Evolutionary conservation across 352 stramenopile species (phyloP).

Genomic region (Albugo candida): DNA sequence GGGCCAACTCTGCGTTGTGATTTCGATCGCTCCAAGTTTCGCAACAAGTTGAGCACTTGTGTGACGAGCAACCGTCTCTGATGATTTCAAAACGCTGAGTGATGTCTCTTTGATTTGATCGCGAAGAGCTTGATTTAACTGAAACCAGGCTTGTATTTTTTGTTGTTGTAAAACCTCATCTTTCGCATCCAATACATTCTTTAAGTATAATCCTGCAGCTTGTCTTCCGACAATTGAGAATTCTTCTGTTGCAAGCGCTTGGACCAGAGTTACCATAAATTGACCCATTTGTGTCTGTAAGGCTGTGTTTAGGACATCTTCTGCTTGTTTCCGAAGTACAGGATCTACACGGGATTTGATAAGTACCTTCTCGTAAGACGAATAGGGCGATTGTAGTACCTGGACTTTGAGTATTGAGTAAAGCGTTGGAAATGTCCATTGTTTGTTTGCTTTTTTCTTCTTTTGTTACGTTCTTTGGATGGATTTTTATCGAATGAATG

Average conservation of each 20-base stretch:
- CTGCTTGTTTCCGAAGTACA: slow-evolving; percentile 54
- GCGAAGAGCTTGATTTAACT: slow-evolving; percentile 42
- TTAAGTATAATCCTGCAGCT: slow-evolving; percentile 64
- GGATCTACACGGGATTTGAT: slow-evolving; percentile 17
- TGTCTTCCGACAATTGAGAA: slow-evolving; percentile 60
- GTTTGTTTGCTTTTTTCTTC: not conserved
- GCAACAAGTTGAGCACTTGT: slow-evolving; percentile 84
- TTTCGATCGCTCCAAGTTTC: slow-evolving; percentile 87
- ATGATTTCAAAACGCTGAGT: slow-evolving; percentile 37
- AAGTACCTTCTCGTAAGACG: not conserved
- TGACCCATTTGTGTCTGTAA: slow-evolving; percentile 13
- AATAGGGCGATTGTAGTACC: slow-evolving; percentile 12
- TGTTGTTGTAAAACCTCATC: slow-evolving; percentile 61
- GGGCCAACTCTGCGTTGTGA: slow-evolving; percentile 88
- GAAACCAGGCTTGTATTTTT: slow-evolving; percentile 62
- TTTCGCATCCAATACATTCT: slow-evolving; percentile 76
- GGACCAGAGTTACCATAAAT: slow-evolving; percentile 42
- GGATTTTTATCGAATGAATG: no score
- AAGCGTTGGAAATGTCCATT: slow-evolving; percentile 67
- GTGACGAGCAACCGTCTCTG: slow-evolving; percentile 43
- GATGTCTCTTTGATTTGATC: slow-evolving; percentile 62
- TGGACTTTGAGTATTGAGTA: slow-evolving; percentile 63
- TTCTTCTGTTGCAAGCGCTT: slow-evolving; percentile 52
- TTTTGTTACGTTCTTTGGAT: not conserved
- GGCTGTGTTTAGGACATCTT: slow-evolving; percentile 64